phyloP scores from a whole-genome alignment of 192 early-diverging fungal genomes.

The Gryganskiella cystojenkinii region DNA sequence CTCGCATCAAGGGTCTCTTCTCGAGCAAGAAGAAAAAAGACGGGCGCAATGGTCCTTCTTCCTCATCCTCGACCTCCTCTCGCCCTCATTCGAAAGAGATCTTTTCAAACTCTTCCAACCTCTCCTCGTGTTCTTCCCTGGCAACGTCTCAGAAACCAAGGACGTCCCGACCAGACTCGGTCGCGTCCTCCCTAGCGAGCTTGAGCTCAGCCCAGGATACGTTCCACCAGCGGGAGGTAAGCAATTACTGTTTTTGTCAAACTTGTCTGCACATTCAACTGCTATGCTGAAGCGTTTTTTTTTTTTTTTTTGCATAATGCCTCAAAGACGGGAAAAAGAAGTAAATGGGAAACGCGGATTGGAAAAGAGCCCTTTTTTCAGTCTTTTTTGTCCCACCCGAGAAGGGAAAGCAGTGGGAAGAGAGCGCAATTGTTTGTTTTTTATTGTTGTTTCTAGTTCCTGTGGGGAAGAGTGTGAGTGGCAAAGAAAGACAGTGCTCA shows the following conservation, averaged over 20 bases:
- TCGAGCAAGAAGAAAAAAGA: slow-evolving; percentile 49
- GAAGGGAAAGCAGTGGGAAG: no score
- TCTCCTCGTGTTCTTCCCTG: slow-evolving; percentile 19
- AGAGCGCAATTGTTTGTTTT: no score
- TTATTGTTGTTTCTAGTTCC: no score
- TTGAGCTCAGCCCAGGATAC: slow-evolving; percentile 15
- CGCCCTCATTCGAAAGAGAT: slow-evolving; percentile 21
- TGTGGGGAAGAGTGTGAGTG: no score
- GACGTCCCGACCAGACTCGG: slow-evolving; percentile 12
- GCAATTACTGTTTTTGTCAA: neutral
- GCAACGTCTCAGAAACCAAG: slow-evolving; percentile 1
- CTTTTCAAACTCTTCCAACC: slow-evolving; percentile 4
- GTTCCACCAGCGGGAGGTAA: slow-evolving; percentile 19
- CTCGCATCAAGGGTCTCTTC: slow-evolving; percentile 53
- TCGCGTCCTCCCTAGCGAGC: slow-evolving; percentile 20
- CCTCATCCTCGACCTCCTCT: neutral
- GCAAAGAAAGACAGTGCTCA: no score
- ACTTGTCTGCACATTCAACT: neutral
- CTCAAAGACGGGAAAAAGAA: no score
- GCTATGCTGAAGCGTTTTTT: no score
- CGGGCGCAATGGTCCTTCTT: neutral
- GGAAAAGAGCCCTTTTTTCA: no score
- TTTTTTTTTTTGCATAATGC: no score
- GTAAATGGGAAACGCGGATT: no score
- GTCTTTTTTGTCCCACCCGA: no score